Conservation (phyloP, 805 yeast species). For the Candida coquimbonensis region DNA sequence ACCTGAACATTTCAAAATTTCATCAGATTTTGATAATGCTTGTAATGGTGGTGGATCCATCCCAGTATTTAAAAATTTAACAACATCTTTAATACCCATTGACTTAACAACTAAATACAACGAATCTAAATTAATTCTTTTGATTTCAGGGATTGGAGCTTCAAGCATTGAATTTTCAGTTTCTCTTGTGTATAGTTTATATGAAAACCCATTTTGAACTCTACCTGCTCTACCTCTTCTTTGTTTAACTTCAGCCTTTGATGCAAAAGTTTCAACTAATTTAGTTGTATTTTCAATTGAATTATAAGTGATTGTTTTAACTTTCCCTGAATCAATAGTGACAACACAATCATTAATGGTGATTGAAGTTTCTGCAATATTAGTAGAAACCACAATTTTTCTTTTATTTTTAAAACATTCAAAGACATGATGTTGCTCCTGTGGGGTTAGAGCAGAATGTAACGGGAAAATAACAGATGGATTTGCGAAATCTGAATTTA, state of each 20-base stretch:
- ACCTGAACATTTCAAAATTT: constrained; percentile 59
- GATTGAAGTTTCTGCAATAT: constrained; percentile 95
- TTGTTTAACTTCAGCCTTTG: constrained; percentile 83
- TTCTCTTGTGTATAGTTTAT: constrained; percentile 64
- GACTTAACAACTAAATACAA: constrained; percentile 78
- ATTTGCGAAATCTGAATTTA: constrained; percentile 22
- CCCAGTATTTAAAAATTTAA: constrained; percentile 62
- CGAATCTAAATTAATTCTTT: constrained; percentile 76
- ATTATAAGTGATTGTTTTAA: constrained; percentile 71
- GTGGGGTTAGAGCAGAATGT: constrained; percentile 81
- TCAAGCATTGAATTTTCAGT: constrained; percentile 55
- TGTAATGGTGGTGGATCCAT: constrained; percentile 67
- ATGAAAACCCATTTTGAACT: constrained; percentile 76
- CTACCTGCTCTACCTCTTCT: constrained; percentile 99
- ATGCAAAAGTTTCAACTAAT: constrained; percentile 77
- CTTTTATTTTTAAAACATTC: constrained; percentile 48
- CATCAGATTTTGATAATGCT: constrained; percentile 33
- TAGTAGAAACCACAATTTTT: constrained; percentile 83
- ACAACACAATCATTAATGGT: constrained; percentile 94
- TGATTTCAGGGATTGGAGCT: constrained; percentile 85
- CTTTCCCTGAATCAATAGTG: constrained; percentile 83
- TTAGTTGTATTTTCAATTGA: constrained; percentile 59
- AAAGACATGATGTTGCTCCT: constrained; percentile 78
- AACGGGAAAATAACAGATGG: constrained; percentile 54
- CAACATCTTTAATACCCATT: constrained; percentile 76